Percentiles rank a stretch among this genome's conserved stretches.
Conservation (phyloP, 306 rosid genomes). For the Chamaecrista fasciculata region DNA sequence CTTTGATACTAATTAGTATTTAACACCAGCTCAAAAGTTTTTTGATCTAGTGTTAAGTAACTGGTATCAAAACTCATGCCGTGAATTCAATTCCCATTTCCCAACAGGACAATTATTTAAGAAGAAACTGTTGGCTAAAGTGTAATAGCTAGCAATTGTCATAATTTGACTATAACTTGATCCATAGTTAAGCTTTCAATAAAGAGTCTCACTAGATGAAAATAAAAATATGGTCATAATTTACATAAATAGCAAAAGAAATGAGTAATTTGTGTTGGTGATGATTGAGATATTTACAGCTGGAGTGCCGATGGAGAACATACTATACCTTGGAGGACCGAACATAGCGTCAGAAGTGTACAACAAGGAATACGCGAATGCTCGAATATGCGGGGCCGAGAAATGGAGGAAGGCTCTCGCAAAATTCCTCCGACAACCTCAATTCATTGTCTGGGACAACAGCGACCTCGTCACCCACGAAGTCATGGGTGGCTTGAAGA, state of each 20-base stretch:
- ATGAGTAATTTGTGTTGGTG: background rate
- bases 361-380: conserved; percentile 94
- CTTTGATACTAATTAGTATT: too few relatives aligned
- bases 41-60: too few relatives aligned
- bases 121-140: too few relatives aligned
- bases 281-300: conserved; percentile 37
- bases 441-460: conserved; percentile 91
- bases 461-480: conserved; percentile 93
- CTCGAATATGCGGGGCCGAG: conserved; percentile 93
- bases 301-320: conserved; percentile 81
- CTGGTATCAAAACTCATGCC: too few relatives aligned
- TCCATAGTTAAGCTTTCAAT: too few relatives aligned
- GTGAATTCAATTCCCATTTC: too few relatives aligned
- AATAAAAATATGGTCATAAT: too few relatives aligned
- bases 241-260: background rate
- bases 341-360: conserved; percentile 90
- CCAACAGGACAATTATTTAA: too few relatives aligned
- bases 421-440: conserved; percentile 80
- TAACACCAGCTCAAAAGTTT: too few relatives aligned
- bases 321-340: conserved; percentile 94
- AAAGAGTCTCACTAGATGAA: background rate
- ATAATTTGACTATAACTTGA: too few relatives aligned
- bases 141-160: too few relatives aligned
- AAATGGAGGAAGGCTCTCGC: conserved; percentile 94
- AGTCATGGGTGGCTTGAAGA: conserved; percentile 98